These are phyloP conservation scores for Talaromyces verruculosus DNA, from an alignment of 2,329 filamentous ascomycete species.

Conservation along the genomic window DNA sequence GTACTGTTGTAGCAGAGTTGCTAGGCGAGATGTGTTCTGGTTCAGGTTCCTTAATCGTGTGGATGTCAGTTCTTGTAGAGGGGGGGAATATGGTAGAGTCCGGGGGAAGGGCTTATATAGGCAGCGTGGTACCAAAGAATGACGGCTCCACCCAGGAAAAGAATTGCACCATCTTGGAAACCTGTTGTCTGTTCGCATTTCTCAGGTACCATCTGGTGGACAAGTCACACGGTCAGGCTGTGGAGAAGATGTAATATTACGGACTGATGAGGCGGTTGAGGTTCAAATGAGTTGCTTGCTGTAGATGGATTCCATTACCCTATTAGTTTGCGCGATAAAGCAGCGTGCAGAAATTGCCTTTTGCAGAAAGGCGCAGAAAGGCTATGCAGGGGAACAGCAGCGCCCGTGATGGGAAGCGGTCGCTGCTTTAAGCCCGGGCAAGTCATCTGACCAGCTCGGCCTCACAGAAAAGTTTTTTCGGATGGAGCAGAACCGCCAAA, in stretches of 20 bases:
- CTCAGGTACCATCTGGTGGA: conserved; percentile 17
- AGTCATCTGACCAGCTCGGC: conserved; percentile 36
- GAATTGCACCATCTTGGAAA: conserved; percentile 17
- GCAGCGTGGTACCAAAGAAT: not conserved
- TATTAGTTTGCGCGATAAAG: not conserved
- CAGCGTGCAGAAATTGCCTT: not conserved
- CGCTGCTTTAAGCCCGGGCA: conserved; percentile 25
- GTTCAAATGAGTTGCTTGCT: not conserved
- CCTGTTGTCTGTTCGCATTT: not conserved
- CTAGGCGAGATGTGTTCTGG: not conserved
- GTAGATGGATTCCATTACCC: not conserved
- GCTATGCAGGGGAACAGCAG: not conserved
- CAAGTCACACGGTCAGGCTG: conserved; percentile 5
- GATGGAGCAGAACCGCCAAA: conserved; percentile 22
- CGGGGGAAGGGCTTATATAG: conserved; percentile 17
- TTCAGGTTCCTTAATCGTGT: not conserved
- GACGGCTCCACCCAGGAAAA: conserved; percentile 6
- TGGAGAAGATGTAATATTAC: not conserved
- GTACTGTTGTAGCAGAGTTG: not conserved
- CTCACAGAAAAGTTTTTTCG: conserved; percentile 20
- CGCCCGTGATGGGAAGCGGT: not conserved
- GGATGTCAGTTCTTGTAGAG: not conserved
- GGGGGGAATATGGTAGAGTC: not conserved
- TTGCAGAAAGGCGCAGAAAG: not conserved
- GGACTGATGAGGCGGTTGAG: conserved; percentile 6